These are phyloP conservation scores for Apiospora marii DNA, from an alignment of 2,329 filamentous ascomycete genomes.

Conservation along the genomic window DNA sequence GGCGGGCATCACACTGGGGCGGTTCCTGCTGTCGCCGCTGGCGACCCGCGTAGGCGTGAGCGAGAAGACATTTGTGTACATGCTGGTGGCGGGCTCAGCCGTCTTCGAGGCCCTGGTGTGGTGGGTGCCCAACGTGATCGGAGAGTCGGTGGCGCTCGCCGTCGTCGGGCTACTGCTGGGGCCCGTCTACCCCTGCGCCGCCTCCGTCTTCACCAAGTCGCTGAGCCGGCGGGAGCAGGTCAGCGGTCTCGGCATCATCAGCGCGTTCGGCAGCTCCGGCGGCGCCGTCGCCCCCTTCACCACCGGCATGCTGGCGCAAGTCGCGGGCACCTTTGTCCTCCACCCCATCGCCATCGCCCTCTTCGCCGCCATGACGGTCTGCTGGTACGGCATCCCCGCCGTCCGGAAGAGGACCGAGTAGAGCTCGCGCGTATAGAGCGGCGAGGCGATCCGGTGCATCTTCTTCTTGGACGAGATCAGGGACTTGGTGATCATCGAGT, in stretches of 20 bases:
- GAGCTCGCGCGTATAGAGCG: slow-evolving; percentile 28
- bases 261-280: slow-evolving; percentile 73
- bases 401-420: slow-evolving; percentile 68
- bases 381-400: slow-evolving; percentile 68
- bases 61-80: slow-evolving; percentile 73
- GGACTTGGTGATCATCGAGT: slow-evolving; percentile 12
- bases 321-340: slow-evolving; percentile 68
- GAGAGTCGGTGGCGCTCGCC: slow-evolving; percentile 71
- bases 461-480: slow-evolving; percentile 8
- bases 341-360: slow-evolving; percentile 72
- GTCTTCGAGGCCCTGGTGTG: slow-evolving; percentile 80
- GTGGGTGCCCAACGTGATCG: slow-evolving; percentile 78
- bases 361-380: slow-evolving; percentile 70
- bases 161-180: slow-evolving; percentile 79
- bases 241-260: slow-evolving; percentile 72
- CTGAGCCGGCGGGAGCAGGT: slow-evolving; percentile 68
- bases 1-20: slow-evolving; percentile 78
- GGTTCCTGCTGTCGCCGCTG: slow-evolving; percentile 73
- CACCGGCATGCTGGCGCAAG: slow-evolving; percentile 70
- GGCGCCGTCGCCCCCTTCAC: slow-evolving; percentile 73
- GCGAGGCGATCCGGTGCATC: not conserved
- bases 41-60: slow-evolving; percentile 72
- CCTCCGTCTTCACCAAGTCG: slow-evolving; percentile 67
- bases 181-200: slow-evolving; percentile 79
- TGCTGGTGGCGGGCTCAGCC: slow-evolving; percentile 66